A percentile compares a stretch with the other conserved stretches of the same genome.
Conservation (phyloP, 768 basidiomycete genomes). For the Infundibulicybe gibba region DNA sequence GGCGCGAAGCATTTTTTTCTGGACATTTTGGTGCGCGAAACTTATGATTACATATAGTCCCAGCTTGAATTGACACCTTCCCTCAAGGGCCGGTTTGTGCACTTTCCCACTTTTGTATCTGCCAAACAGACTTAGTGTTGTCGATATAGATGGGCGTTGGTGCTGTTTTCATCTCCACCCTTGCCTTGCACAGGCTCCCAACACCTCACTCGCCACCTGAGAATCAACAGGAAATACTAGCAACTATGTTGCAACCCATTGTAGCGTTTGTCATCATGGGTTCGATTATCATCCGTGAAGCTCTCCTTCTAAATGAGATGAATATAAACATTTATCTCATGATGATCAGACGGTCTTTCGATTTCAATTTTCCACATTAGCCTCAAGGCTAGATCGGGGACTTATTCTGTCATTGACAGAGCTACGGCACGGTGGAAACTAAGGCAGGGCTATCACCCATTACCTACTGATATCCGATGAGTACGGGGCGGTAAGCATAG, state of each 20-base stretch:
- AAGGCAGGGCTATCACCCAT: too few relatives aligned
- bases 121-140: too few relatives aligned
- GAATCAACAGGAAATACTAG: conserved; percentile 70
- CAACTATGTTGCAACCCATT: conserved; percentile 72
- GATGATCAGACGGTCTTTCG: too few relatives aligned
- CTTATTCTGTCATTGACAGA: too few relatives aligned
- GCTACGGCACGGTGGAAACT: too few relatives aligned
- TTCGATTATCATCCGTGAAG: conserved; percentile 80
- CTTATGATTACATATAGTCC: background rate
- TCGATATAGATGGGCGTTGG: conserved; percentile 84
- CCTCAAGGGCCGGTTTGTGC: background rate
- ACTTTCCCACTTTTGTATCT: background rate
- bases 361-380: too few relatives aligned
- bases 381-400: too few relatives aligned
- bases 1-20: conserved; percentile 85
- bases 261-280: conserved; percentile 84
- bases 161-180: conserved; percentile 81
- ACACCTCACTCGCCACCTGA: conserved; percentile 54
- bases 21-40: conserved; percentile 77
- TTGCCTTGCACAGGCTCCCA: conserved; percentile 64
- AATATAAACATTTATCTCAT: too few relatives aligned
- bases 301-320: too few relatives aligned
- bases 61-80: conserved; percentile 25
- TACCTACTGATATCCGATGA: too few relatives aligned
- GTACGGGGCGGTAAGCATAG: too few relatives aligned